These are phyloP conservation scores for Atkinsonella texensis DNA, from an alignment of 2,329 filamentous ascomycete genomes.

Conservation along the genomic window DNA sequence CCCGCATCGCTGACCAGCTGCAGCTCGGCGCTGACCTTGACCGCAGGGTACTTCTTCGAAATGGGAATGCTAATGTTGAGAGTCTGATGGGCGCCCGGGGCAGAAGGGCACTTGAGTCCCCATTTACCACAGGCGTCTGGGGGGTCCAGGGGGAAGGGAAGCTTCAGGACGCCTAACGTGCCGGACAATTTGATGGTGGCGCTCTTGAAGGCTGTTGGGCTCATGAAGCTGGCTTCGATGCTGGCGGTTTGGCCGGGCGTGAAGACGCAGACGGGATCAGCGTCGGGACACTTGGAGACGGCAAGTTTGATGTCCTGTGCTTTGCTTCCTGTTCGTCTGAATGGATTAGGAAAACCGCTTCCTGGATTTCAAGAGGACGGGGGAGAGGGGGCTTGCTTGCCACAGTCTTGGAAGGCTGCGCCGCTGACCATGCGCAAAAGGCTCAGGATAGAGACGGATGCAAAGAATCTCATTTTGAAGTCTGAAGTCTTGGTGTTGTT, in stretches of 20 bases:
- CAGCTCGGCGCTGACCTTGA: neutral
- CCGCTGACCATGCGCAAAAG: neutral
- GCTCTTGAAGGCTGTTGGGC: neutral
- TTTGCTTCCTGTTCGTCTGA: neutral
- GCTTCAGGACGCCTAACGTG: neutral
- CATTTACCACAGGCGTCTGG: slow-evolving; percentile 3
- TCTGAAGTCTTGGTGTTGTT: neutral
- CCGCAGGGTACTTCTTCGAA: neutral
- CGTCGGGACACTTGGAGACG: slow-evolving; percentile 6
- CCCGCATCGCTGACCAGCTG: neutral
- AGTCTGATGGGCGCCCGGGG: neutral
- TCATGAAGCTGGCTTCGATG: slow-evolving; percentile 2
- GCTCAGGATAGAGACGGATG: neutral
- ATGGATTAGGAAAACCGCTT: neutral
- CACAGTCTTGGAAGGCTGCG: slow-evolving; percentile 1
- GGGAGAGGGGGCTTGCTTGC: neutral
- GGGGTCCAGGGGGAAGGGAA: neutral
- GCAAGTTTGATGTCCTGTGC: slow-evolving; percentile 2
- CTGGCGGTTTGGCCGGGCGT: neutral
- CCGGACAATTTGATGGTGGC: neutral
- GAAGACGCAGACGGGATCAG: slow-evolving; percentile 1
- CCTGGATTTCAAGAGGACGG: neutral
- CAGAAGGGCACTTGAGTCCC: slow-evolving; percentile 3
- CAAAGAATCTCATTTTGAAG: neutral
- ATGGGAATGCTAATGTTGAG: slow-evolving; percentile 1